Percentiles rank a stretch among this genome's conserved stretches.
Conservation (phyloP, 2,329 filamentous ascomycete genomes). For the Stagonosporopsis chrysanthemi region DNA sequence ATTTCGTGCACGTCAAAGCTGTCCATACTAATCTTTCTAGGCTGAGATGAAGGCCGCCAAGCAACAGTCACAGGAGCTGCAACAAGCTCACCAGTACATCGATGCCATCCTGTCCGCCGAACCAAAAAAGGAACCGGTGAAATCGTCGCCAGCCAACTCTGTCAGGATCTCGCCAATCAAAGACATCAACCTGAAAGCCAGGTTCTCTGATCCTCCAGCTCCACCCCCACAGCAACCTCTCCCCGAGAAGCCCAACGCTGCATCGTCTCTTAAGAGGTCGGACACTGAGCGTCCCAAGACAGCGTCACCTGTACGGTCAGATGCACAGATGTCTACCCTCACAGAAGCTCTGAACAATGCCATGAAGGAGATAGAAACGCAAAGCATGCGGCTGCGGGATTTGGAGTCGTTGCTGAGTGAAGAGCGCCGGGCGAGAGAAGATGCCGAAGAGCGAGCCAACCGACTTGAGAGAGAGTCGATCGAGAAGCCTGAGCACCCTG, state of each 20-base stretch:
- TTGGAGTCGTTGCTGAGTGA: constrained; percentile 79
- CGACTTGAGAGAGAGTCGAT: constrained; percentile 69
- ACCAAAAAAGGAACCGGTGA: constrained; percentile 60
- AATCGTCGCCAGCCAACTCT: constrained; percentile 53
- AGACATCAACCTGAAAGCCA: constrained; percentile 72
- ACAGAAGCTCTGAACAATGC: constrained; percentile 84
- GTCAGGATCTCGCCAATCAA: constrained; percentile 60
- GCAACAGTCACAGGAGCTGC: constrained; percentile 85
- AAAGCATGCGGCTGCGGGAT: constrained; percentile 79
- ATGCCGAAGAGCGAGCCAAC: constrained; percentile 82
- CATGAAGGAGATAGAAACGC: constrained; percentile 86
- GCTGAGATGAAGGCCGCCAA: constrained; percentile 89
- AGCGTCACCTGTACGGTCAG: constrained; percentile 66
- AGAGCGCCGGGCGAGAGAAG: constrained; percentile 81
- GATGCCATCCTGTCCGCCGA: constrained; percentile 78
- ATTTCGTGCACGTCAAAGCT: neutral
- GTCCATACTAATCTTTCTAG: constrained; percentile 58
- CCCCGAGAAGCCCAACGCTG: constrained; percentile 86
- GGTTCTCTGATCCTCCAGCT: constrained; percentile 91
- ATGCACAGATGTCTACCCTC: constrained; percentile 81
- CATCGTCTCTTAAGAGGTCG: constrained; percentile 72
- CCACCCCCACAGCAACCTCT: constrained; percentile 92
- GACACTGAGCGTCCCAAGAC: constrained; percentile 76
- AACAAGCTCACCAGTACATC: constrained; percentile 82
- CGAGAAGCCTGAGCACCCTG: constrained; percentile 41